Base-by-base conservation (phyloP, 1,284 basidiomycete species). In the Lentinula novae-zelandiae region DNA sequence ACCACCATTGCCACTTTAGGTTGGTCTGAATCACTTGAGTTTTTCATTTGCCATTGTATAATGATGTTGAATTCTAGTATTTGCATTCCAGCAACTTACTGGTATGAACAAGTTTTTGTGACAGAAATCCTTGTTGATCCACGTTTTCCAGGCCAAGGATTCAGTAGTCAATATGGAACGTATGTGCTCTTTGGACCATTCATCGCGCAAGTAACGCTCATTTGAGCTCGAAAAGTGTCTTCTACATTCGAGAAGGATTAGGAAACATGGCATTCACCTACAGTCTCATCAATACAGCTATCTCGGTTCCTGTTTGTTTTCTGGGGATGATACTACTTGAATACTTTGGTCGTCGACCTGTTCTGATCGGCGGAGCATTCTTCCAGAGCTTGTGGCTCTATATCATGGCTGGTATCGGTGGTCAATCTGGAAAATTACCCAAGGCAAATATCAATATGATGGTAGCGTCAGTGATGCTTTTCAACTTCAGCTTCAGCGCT, bases 131-230 rank as follows among this genome's bases (percentile, higher is more conserved):
- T 7, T 39, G 38, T 40, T 20, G 7, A 57, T 57, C 22, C 2
- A 10, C 36, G 9, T 15, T 15, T 22, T 31, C 38, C 12, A 62
- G 60, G 60, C 20, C 60, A 62, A 49, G 60, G 56, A 36, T 62
- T 62, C 50, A 58, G 56, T 33, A 62, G 60, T n/a, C 60, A 62
- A 54, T 62, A 62, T 46, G 60, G 60, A 54, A 62, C 60, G 60
- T 62, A 58, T 15, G 60, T 62, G n/a, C 15, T 53, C 20, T 6
- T 34, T 10, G 22, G 6, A 27, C 7, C 13, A 10, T 34, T 48
- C 50, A 8, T 27, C n/a, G 17, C 2, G 20, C 33, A 36, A 20
- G n/a, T 15, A 9, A 1, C 31, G n/a, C 22, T 42, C n/a, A 58
- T 12, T 58, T 15, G 48, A 20, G 7, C n/a, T 42, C 12, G 6